Conservation (phyloP, 306 rosid species). For the Heteromeles arbutifolia region DNA sequence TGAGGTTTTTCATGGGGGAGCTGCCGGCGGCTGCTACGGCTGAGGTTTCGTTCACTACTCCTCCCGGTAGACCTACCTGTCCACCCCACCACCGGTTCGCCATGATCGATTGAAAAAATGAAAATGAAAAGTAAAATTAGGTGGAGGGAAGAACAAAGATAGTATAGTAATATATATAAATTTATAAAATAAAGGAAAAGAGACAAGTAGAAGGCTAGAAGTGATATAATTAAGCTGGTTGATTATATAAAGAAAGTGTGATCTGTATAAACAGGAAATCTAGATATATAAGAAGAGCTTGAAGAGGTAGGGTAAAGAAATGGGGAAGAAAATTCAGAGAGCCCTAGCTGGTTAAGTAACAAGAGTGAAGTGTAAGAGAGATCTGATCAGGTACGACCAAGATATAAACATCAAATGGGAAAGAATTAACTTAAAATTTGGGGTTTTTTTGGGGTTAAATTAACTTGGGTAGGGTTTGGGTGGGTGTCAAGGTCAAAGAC, state of each 20-base stretch:
- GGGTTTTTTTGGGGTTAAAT: background rate
- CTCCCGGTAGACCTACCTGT: constrained; percentile 45
- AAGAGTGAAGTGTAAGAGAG: background rate
- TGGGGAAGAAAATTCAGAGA: background rate
- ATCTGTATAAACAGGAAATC: background rate
- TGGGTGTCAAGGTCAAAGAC: background rate
- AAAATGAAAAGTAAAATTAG: background rate
- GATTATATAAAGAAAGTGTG: background rate
- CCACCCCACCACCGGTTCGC: constrained; percentile 87
- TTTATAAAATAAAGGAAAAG: background rate
- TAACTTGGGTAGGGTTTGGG: background rate
- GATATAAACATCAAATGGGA: background rate
- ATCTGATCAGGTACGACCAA: background rate
- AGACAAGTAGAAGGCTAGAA: too few species aligned
- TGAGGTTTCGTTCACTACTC: constrained; percentile 20
- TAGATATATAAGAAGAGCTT: background rate
- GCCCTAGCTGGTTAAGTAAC: background rate
- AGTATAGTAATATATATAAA: background rate
- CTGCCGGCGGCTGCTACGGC: constrained; percentile 7
- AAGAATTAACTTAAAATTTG: background rate
- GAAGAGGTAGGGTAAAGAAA: background rate
- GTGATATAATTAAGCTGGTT: background rate
- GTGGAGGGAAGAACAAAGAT: background rate
- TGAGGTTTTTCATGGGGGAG: constrained; percentile 24
- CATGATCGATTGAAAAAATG: constrained; percentile 24